Evolutionary conservation across 352 stramenopile species (phyloP), one percentile per base, ranked within the genome.

Genomic region (Globisporangium lucens): DNA sequence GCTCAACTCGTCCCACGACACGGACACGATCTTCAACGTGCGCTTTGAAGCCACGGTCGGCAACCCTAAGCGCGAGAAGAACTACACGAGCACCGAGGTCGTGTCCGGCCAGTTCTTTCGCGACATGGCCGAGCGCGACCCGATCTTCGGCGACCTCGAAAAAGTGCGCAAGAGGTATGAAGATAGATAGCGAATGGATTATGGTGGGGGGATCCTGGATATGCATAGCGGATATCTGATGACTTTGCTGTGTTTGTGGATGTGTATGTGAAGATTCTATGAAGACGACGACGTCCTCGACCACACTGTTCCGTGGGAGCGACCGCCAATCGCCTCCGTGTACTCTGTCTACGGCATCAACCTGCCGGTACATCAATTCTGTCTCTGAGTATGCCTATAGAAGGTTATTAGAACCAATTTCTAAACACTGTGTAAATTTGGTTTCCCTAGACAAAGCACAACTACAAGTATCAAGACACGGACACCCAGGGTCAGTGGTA

Each of bases 291-390:
- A 80, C 12, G 76, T 94, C 9, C 43, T 94, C 0, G 76, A 94
- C 43, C 71, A 79, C 20, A 77, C 80, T 17, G 75, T 72, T 38
- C 81, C 86, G 0, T 93, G 83, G 83, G 71, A 85, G 7, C 81
- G 86, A 22, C 86, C 86, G 15, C 86, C 84, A 0, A 93, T 94
- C 60, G 78, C 77, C 49, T 82, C 73, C 0, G 83, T 94, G n/a
- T 93, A 93, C 63, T 75, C 79, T 27, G 76, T 91, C 43, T 94
- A 94, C 63, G 86, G 86, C 56, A 78, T 89, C 55, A 90, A 91
- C n/a, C 70, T 92, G 27, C 79, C 81, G 71, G 86, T 94, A 74
- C 15, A 70, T 57, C 17, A 7, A 4, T 35, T 35, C 6, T 27
- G 20, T 43, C 13, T 33, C 38, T 46, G 43, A 22, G 43, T 51